Percentiles rank a stretch among this genome's conserved stretches.
phyloP scores from a whole-genome alignment of 2,329 filamentous ascomycete genomes.

The Calonectria pseudoreteaudii region DNA sequence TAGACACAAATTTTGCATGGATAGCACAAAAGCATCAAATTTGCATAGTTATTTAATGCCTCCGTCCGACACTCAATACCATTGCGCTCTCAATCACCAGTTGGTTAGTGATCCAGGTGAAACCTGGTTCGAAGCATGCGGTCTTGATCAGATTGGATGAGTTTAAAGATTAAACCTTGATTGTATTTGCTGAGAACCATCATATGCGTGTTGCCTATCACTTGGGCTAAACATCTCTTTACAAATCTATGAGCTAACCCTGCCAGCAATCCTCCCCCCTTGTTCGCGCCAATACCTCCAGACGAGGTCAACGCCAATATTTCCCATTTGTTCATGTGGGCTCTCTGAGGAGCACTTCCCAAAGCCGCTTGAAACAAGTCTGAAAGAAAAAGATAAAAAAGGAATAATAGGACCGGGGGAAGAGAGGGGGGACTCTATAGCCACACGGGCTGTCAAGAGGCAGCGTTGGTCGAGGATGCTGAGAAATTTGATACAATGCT shows the following conservation, averaged over 20 bases:
- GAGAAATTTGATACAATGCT: conserved; percentile 11
- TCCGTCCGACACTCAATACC: too few relatives aligned
- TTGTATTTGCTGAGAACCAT: conserved; percentile 31
- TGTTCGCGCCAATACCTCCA: conserved; percentile 36
- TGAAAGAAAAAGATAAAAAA: conserved; percentile 29
- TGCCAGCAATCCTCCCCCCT: conserved; percentile 29
- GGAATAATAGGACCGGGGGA: conserved; percentile 27
- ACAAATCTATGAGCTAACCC: conserved; percentile 40
- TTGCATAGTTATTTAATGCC: neutral
- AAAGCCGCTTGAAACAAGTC: conserved; percentile 25
- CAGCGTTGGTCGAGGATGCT: conserved; percentile 3
- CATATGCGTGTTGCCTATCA: conserved; percentile 33
- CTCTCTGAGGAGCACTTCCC: conserved; percentile 28
- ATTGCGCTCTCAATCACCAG: neutral
- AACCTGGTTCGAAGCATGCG: neutral
- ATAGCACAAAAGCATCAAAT: neutral
- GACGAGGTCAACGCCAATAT: conserved; percentile 33
- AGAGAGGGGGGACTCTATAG: neutral
- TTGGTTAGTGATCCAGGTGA: too few relatives aligned
- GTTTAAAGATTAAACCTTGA: neutral
- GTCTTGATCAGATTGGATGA: neutral
- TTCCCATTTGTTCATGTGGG: conserved; percentile 28
- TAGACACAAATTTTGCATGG: conserved; percentile 25
- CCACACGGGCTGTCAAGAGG: conserved; percentile 3
- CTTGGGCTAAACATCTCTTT: conserved; percentile 35